phyloP scores from a whole-genome alignment of 108 stramenopile species.

The Conticribra guillardii region DNA sequence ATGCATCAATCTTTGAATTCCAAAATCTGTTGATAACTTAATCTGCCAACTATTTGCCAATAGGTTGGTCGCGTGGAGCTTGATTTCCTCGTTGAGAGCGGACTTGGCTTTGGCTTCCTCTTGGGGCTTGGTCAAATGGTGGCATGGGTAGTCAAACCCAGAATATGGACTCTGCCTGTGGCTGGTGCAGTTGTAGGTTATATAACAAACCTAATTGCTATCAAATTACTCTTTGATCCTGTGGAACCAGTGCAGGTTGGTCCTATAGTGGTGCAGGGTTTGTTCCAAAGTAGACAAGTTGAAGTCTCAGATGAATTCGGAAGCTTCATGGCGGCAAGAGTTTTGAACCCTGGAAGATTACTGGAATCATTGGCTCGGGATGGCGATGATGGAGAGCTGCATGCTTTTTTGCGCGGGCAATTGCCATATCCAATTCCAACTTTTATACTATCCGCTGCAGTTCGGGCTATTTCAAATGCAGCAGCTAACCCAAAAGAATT shows the following conservation, averaged over 20 bases:
- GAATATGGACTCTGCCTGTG: slow-evolving; percentile 65
- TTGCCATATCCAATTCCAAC: slow-evolving; percentile 75
- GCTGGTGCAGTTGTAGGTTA: slow-evolving; percentile 90
- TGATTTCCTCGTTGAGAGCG: slow-evolving; percentile 85
- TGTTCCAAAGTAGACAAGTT: slow-evolving; percentile 91
- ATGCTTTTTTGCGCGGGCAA: slow-evolving; percentile 65
- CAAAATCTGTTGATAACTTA: neutral
- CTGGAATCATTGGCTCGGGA: slow-evolving; percentile 63
- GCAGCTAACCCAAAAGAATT: slow-evolving; percentile 58
- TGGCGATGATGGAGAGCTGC: slow-evolving; percentile 66
- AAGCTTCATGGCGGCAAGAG: slow-evolving; percentile 64
- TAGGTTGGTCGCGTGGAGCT: slow-evolving; percentile 83
- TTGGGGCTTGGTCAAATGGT: slow-evolving; percentile 92
- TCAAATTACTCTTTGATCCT: slow-evolving; percentile 93
- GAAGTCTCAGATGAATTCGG: slow-evolving; percentile 82
- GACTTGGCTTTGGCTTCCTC: slow-evolving; percentile 93
- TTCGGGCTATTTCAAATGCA: slow-evolving; percentile 62
- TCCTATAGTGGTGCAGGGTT: slow-evolving; percentile 83
- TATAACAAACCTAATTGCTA: slow-evolving; percentile 93
- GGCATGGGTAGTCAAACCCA: slow-evolving; percentile 80
- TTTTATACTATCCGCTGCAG: slow-evolving; percentile 60
- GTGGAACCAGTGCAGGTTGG: slow-evolving; percentile 77
- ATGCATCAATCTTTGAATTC: neutral
- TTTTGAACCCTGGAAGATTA: slow-evolving; percentile 59
- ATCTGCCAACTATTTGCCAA: too few species aligned